phyloP scores from a whole-genome alignment of 208 protist species.

The Trypanosoma avium region DNA sequence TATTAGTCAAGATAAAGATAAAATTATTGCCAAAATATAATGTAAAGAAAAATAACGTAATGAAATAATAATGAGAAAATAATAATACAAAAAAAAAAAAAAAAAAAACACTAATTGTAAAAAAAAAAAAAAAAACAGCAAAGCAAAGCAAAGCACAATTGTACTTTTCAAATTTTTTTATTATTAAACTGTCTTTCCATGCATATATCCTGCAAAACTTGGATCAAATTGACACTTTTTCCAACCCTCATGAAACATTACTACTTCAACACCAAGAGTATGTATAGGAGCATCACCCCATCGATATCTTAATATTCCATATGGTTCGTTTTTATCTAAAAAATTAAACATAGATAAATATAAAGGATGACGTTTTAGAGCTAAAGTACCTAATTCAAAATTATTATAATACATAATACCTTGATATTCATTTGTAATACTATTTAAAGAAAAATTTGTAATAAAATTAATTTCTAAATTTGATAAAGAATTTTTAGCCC shows the following conservation, averaged over 20 bases:
- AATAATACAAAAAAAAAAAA: neutral
- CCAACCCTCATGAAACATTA: conserved; percentile 14
- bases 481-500: neutral
- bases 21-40: too few species aligned
- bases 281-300: conserved; percentile 42
- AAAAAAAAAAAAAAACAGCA: neutral
- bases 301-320: conserved; percentile 34
- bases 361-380: conserved; percentile 22
- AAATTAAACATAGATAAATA: conserved; percentile 28
- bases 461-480: neutral
- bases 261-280: conserved; percentile 28
- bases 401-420: conserved; percentile 41
- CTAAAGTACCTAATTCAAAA: conserved; percentile 34
- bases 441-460: neutral
- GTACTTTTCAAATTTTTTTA: too few species aligned
- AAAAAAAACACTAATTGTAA: neutral
- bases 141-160: neutral
- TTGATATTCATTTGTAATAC: conserved; percentile 9
- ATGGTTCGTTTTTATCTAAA: conserved; percentile 25
- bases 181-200: too few species aligned
- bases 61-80: too few species aligned
- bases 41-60: too few species aligned
- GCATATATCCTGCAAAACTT: conserved; percentile 6
- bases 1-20: too few species aligned
- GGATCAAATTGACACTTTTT: conserved; percentile 13